Evolutionary conservation across 768 basidiomycete genomes (phyloP), one percentile per base, ranked within the genome.

Genomic region (Boletus tomentosulus): DNA sequence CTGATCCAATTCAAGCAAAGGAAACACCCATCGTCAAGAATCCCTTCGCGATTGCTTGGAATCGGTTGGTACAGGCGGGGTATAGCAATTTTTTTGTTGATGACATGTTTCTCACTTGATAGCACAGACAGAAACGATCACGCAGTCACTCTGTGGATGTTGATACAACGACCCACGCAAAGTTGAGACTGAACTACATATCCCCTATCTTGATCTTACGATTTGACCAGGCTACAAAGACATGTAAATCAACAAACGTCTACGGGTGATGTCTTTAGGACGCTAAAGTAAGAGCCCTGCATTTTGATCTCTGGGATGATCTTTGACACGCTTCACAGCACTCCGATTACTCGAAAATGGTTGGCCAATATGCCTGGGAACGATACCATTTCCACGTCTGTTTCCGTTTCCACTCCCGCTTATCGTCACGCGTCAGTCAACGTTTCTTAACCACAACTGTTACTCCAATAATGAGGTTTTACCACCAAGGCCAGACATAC

Each of bases 101-200:
- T 41, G 31, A 33, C 19, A 8, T 22, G 15, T 35, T 30, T 43
- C 22, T 61, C 48, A 65, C 13, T 11, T 5, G 2, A 33, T 28
- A 3, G 2, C 9, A 38, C 47, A 70, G 63, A 35, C 55, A 51
- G 24, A 71, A 71, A 54, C 61, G 69, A 49, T 41, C 51, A n/a
- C 63, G 54, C 8, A 65, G 61, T 41, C 30, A 49, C 48, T 69
- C 65, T n/a, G 16, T 49, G 37, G 58, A 57, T 33, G 35, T 35
- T 37, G 45, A 34, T 38, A 10, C 47, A n/a, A 43, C 25, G 16
- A 58, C 61, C 2, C 65, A 63, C 0, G 42, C 39, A 38, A 69
- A 69, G 69, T 70, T 50, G 35, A 63, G 61, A 25, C 39, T 39
- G 41, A 13, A 47, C 16, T 10, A 7, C 1, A 28, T 25, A 0